phyloP scores from a whole-genome alignment of 2,329 filamentous ascomycete genomes.

The Monosporascus sp. region DNA sequence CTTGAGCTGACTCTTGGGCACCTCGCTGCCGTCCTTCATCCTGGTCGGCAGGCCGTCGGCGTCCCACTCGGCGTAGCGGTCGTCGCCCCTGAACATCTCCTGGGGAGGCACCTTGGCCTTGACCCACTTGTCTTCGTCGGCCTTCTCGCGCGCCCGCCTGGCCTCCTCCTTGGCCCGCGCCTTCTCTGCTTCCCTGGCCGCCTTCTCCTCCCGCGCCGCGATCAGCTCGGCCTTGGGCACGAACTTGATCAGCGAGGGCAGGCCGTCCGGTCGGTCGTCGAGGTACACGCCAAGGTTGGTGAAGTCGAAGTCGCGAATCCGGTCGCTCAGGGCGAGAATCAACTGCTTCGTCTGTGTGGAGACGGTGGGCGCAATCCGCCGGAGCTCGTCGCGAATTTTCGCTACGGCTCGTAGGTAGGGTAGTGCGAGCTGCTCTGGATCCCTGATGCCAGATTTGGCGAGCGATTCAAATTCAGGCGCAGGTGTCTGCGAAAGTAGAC shows the following conservation, averaged over 20 bases:
- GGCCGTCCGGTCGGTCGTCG: constrained; percentile 66
- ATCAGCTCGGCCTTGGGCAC: constrained; percentile 52
- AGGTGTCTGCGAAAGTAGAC: constrained; percentile 38
- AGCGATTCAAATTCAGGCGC: constrained; percentile 41
- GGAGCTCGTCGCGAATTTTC: constrained; percentile 56
- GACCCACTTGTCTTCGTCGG: constrained; percentile 48
- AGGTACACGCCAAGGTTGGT: constrained; percentile 82
- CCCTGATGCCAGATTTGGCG: constrained; percentile 38
- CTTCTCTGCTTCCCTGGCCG: constrained; percentile 57
- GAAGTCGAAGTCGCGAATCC: constrained; percentile 73
- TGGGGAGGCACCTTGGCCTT: constrained; percentile 51
- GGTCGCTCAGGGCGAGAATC: constrained; percentile 71
- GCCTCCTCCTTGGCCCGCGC: constrained; percentile 50
- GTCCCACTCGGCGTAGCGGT: constrained; percentile 71
- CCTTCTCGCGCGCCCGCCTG: constrained; percentile 42
- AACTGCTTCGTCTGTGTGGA: constrained; percentile 56
- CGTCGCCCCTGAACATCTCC: constrained; percentile 52
- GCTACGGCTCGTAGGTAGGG: constrained; percentile 52
- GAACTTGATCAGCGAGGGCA: constrained; percentile 68
- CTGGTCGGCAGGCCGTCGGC: constrained; percentile 73
- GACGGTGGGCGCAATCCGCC: constrained; percentile 44
- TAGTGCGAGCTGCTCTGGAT: constrained; percentile 47
- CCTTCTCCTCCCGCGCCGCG: constrained; percentile 53
- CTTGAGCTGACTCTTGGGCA: constrained; percentile 75
- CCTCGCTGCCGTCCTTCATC: constrained; percentile 70